A percentile compares a stretch with the other conserved stretches of the same genome.
Conservation (phyloP, 2,329 filamentous ascomycete genomes). For the Dothistroma septosporum region DNA sequence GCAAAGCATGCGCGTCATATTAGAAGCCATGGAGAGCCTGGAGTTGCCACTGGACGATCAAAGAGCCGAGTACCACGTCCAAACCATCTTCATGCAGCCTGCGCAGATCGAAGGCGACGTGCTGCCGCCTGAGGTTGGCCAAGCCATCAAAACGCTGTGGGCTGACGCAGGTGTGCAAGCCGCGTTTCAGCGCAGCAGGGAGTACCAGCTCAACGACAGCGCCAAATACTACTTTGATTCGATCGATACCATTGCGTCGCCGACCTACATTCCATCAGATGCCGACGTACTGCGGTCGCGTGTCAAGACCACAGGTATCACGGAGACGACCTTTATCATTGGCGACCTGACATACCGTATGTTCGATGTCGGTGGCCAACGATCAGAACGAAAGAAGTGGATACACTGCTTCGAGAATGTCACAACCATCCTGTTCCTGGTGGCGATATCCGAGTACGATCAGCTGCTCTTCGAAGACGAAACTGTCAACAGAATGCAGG, state of each 20-base stretch:
- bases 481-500: conserved; percentile 72
- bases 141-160: conserved; percentile 88
- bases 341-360: conserved; percentile 92
- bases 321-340: conserved; percentile 93
- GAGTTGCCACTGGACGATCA: conserved; percentile 83
- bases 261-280: conserved; percentile 91
- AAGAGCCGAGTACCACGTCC: conserved; percentile 92
- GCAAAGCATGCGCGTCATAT: conserved; percentile 66
- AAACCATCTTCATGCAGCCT: conserved; percentile 98
- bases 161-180: conserved; percentile 88
- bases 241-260: conserved; percentile 81
- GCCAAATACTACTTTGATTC: conserved; percentile 98
- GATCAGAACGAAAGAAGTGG: conserved; percentile 98
- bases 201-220: conserved; percentile 95
- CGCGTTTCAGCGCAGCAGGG: conserved; percentile 91
- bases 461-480: conserved; percentile 94
- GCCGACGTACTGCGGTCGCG: conserved; percentile 92
- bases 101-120: conserved; percentile 94
- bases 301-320: conserved; percentile 97
- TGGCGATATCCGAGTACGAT: conserved; percentile 96
- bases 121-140: conserved; percentile 88
- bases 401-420: conserved; percentile 99
- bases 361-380: conserved; percentile 95
- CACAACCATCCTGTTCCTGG: conserved; percentile 91
- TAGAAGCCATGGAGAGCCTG: conserved; percentile 65